Conservation (phyloP, 345 rosid species). For the Citrus inodora region DNA sequence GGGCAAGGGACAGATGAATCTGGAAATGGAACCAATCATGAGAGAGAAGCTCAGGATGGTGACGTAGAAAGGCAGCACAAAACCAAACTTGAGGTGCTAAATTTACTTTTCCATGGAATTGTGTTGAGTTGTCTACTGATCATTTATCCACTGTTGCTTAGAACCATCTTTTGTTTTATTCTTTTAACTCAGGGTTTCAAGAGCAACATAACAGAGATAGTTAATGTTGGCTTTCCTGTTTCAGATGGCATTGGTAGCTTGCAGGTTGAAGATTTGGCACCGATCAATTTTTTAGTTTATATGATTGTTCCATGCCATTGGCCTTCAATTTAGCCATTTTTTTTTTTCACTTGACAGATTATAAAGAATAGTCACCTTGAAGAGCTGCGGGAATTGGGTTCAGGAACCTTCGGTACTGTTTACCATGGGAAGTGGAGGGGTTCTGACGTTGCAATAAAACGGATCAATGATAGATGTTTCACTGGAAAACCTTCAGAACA, state of each 20-base stretch:
- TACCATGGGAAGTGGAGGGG: slow-evolving; percentile 83
- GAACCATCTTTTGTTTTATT: background rate
- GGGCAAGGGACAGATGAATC: slow-evolving; percentile 23
- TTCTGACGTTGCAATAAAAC: slow-evolving; percentile 60
- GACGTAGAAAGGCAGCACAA: slow-evolving; percentile 36
- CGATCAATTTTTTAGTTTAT: slow-evolving; percentile 6
- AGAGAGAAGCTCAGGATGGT: slow-evolving; percentile 22
- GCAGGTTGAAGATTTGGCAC: slow-evolving; percentile 44
- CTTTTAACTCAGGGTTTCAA: slow-evolving; percentile 38
- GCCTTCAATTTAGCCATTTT: background rate
- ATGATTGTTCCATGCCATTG: background rate
- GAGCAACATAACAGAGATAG: slow-evolving; percentile 40
- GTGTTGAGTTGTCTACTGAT: background rate
- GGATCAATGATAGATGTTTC: slow-evolving; percentile 58
- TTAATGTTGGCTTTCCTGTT: slow-evolving; percentile 43
- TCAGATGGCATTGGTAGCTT: slow-evolving; percentile 56
- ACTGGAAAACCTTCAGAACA: slow-evolving; percentile 66
- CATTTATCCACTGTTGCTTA: background rate
- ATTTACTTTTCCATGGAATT: background rate
- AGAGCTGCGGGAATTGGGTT: slow-evolving; percentile 59
- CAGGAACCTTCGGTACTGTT: slow-evolving; percentile 73
- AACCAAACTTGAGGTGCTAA: slow-evolving; percentile 51
- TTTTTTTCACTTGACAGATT: slow-evolving; percentile 35
- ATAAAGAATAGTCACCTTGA: slow-evolving; percentile 56
- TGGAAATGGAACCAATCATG: slow-evolving; percentile 23